Evolutionary conservation across 169 alveolate genomes (phyloP).

Genomic region (Hepatocystis sp.): DNA sequence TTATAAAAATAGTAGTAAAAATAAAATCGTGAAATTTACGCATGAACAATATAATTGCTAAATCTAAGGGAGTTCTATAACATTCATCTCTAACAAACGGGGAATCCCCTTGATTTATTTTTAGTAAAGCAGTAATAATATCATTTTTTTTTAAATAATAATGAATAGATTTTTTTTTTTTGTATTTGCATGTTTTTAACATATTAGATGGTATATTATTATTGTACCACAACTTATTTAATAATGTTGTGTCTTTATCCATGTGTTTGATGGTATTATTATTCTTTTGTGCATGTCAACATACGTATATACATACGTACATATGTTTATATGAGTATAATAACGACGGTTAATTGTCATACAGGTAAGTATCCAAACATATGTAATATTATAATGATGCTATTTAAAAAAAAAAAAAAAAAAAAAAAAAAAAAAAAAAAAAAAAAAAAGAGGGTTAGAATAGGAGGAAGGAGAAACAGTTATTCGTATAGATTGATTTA

Average conservation of each 20-base stretch:
- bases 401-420: background rate
- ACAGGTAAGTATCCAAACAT: conserved; percentile 9
- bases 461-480: background rate
- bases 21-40: conserved; percentile 41
- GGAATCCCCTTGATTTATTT: conserved; percentile 78
- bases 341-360: too few species aligned
- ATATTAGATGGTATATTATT: too few species aligned
- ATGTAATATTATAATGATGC: background rate
- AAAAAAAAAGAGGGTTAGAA: background rate
- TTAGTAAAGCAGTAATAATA: conserved; percentile 77
- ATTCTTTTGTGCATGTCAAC: too few species aligned
- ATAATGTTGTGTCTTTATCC: too few species aligned
- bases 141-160: conserved; percentile 78
- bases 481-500: background rate
- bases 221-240: too few species aligned
- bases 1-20: conserved; percentile 43
- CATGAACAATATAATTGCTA: conserved; percentile 73
- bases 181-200: conserved; percentile 63
- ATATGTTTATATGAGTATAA: too few species aligned
- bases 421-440: background rate
- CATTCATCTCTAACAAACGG: conserved; percentile 76
- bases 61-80: conserved; percentile 79
- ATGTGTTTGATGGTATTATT: too few species aligned
- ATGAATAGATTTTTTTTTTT: conserved; percentile 79
- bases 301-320: too few species aligned